Evolutionary conservation across 106 monocot genomes (phyloP), one percentile per base, ranked within the genome.

Genomic region (Allium fistulosum): DNA sequence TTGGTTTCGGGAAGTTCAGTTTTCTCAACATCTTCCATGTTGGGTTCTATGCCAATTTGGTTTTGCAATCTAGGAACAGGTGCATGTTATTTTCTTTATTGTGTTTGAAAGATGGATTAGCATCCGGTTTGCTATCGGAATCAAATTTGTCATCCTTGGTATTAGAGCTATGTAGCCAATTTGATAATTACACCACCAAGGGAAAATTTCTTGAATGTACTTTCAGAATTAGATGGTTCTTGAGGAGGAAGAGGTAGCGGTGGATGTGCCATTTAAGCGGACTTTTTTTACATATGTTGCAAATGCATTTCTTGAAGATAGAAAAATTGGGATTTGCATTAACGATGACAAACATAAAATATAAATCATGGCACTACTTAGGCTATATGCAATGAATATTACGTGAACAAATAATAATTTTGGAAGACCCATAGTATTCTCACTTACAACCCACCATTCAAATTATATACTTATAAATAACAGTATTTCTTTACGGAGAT

Each of bases 141-240:
- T n/a, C n/a, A n/a, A 48, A 47, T 69, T 67, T 72, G n/a, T 64
- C 73, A 57, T 81, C 67, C 46, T 63, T 80, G 37, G 69, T 13
- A 66, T 28, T 18, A 72, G 72, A 16, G 69, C 78, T 69, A 85
- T 58, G 57, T 80, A 82, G 4, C 82, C 89, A 67, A 66, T 62
- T 69, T 80, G 77, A 80, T 63, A 48, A 82, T 26, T 55, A 71
- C 73, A 76, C 76, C 69, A 8, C 89, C 89, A 74, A 90, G 66
- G 11, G 78, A 51, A 62, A 88, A 14, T 63, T 79, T 82, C 13
- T 77, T 72, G 48, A 75, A 2, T 45, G 65, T 17, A 50, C 64
- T 80, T 61, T 73, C 74, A 58, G 76, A 74, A 51, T 26, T 26
- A 69, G 76, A 57, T 72, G 69, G 53, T 59, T 77, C 65, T 69